Percentiles rank a stretch among this genome's conserved stretches.
Conservation (phyloP, 2,329 filamentous ascomycete species). For the Tolypocladium endophyticum region DNA sequence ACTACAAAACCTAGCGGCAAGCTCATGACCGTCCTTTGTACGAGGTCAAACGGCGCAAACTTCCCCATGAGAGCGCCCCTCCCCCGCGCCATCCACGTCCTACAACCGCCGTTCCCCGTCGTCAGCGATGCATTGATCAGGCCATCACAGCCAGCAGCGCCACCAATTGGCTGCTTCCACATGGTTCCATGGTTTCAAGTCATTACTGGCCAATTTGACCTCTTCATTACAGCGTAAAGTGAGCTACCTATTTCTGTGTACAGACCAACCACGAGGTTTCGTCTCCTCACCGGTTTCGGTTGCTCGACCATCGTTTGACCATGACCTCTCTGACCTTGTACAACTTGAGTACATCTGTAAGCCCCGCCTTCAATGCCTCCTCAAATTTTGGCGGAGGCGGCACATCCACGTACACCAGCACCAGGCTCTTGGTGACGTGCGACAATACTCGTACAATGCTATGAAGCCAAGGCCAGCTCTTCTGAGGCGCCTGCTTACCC, state of each 20-base stretch:
- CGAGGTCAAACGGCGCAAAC: neutral
- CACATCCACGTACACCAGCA: constrained; percentile 85
- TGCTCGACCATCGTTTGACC: constrained; percentile 74
- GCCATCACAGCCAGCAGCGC: neutral
- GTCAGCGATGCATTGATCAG: neutral
- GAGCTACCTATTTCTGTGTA: neutral
- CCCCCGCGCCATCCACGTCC: neutral
- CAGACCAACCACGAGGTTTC: neutral
- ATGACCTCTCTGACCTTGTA: constrained; percentile 76
- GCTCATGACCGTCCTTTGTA: neutral
- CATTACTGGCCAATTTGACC: neutral
- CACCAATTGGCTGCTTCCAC: neutral
- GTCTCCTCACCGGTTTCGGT: constrained; percentile 47
- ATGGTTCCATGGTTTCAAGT: neutral
- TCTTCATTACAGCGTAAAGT: neutral
- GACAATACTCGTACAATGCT: constrained; percentile 81
- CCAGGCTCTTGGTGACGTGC: constrained; percentile 81
- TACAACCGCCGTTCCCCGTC: neutral
- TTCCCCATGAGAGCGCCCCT: neutral
- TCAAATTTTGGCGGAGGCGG: constrained; percentile 52
- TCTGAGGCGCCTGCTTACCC: constrained; percentile 36
- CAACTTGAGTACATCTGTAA: constrained; percentile 51
- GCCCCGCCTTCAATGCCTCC: constrained; percentile 36
- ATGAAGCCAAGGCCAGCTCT: constrained; percentile 76
- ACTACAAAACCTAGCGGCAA: neutral